phyloP scores from a whole-genome alignment of 306 rosid genomes.

The Styphnolobium japonicum region DNA sequence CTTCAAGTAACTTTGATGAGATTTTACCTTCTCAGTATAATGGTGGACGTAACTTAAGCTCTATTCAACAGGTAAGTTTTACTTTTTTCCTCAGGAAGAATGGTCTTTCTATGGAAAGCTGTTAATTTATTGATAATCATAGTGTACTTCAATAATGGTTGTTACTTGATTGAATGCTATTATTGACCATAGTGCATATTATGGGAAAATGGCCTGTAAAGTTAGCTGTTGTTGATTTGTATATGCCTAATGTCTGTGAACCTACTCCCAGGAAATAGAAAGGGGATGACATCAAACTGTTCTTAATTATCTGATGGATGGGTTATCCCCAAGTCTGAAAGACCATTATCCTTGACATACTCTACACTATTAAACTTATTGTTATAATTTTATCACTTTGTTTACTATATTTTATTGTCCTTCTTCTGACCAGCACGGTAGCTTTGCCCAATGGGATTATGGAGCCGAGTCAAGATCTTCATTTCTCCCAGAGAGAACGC shows the following conservation, averaged over 20 bases:
- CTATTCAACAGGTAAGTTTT: slow-evolving; percentile 51
- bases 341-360: background rate
- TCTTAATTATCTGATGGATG: background rate
- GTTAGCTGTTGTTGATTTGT: background rate
- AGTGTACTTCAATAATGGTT: background rate
- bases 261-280: background rate
- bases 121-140: background rate
- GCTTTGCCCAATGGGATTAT: slow-evolving; percentile 27
- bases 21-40: slow-evolving; percentile 39
- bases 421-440: slow-evolving; percentile 28
- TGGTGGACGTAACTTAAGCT: slow-evolving; percentile 35
- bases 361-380: background rate
- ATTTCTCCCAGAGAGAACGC: slow-evolving; percentile 27
- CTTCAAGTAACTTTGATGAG: slow-evolving; percentile 38
- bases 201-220: background rate
- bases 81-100: background rate
- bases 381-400: background rate
- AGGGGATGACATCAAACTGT: background rate
- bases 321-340: background rate
- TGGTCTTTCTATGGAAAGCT: background rate
- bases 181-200: background rate
- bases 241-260: background rate
- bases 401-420: background rate
- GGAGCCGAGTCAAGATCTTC: slow-evolving; percentile 30
- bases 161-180: slow-evolving; percentile 12